Base-by-base conservation (phyloP, 2,329 filamentous ascomycete genomes). In the Aspergillus brunneoviolaceus region DNA sequence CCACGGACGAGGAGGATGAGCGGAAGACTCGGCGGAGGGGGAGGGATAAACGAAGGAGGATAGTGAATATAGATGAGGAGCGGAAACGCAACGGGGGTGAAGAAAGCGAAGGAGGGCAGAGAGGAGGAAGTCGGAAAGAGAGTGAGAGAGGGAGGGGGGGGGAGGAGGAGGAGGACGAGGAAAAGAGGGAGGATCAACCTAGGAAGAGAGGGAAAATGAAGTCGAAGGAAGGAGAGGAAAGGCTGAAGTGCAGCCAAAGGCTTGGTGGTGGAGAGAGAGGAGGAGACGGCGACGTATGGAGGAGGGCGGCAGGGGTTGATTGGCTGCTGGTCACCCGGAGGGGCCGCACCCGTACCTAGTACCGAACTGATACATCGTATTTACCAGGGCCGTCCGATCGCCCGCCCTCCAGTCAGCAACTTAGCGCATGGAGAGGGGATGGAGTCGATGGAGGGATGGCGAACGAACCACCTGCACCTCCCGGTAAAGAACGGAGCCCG, bases 171-270 rank as follows among this genome's bases (percentile, higher is more conserved):
- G 62, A 56, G 51, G 48, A 59, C 49, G 58, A 60, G 61, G 48
- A 54, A 55, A 49, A 57, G 51, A 59, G 51, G 61, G 60, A 64
- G 62, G 60, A 62, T 59, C 51, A 59, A 61, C 56, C 58, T 63
- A 58, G 50, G 52, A 58, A 63, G 59, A 58, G 35, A 45, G 39
- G 58, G 63, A 63, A 65, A 64, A 58, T 60, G 57, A 68, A 59
- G 63, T 63, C 48, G 59, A 58, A 62, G 60, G 55, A 60, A 63
- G 57, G 59, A 63, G 62, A 63, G 52, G 59, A 61, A 62, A 60
- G 56, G 54, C 55, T 58, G 55, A 60, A 50, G 39, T 60, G 64
- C 59, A 63, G 57, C 53, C 58, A 60, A 57, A 57, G 60, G 49
- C 45, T 50, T 49, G 57, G 35, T 55, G 57, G 61, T 48, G 57